These are phyloP conservation scores for Apiospora phragmitis DNA, from an alignment of 2,329 filamentous ascomycete genomes.

Conservation along the genomic window DNA sequence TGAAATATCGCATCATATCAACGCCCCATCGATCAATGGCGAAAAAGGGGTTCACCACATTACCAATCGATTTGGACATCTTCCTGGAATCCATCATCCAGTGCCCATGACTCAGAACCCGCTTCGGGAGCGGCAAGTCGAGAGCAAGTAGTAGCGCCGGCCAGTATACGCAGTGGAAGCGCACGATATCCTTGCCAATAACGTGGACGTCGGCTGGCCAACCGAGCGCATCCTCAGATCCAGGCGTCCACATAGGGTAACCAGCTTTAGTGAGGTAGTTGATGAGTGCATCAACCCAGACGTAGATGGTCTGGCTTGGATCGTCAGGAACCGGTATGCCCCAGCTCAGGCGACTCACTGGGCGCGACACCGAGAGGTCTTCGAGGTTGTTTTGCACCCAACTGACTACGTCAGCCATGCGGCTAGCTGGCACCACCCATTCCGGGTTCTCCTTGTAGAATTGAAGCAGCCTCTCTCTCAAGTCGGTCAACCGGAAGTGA, in stretches of 20 bases:
- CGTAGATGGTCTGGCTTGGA: slow-evolving; percentile 86
- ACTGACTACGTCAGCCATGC: slow-evolving; percentile 76
- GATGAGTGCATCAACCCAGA: slow-evolving; percentile 94
- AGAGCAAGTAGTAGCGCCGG: slow-evolving; percentile 92
- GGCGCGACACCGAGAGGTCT: slow-evolving; percentile 88
- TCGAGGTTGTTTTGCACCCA: slow-evolving; percentile 77
- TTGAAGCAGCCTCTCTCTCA: slow-evolving; percentile 74
- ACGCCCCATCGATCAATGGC: slow-evolving; percentile 86
- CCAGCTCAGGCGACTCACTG: slow-evolving; percentile 76
- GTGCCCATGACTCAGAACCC: slow-evolving; percentile 85
- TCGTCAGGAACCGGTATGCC: slow-evolving; percentile 88
- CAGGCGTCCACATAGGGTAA: slow-evolving; percentile 74
- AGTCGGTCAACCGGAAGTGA: slow-evolving; percentile 86
- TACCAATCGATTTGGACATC: slow-evolving; percentile 95
- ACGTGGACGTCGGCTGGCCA: slow-evolving; percentile 95
- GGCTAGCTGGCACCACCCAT: slow-evolving; percentile 71
- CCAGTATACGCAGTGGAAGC: slow-evolving; percentile 98
- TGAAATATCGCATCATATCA: slow-evolving; percentile 86
- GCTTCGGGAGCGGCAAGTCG: slow-evolving; percentile 73
- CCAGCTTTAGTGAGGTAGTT: slow-evolving; percentile 91
- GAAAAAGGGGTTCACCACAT: slow-evolving; percentile 92
- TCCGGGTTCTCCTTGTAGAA: slow-evolving; percentile 78
- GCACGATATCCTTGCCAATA: slow-evolving; percentile 93
- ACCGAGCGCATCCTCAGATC: slow-evolving; percentile 59
- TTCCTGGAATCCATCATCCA: slow-evolving; percentile 92